phyloP scores from a whole-genome alignment of 257 asterid species.

The Solanum megistacrolobum region DNA sequence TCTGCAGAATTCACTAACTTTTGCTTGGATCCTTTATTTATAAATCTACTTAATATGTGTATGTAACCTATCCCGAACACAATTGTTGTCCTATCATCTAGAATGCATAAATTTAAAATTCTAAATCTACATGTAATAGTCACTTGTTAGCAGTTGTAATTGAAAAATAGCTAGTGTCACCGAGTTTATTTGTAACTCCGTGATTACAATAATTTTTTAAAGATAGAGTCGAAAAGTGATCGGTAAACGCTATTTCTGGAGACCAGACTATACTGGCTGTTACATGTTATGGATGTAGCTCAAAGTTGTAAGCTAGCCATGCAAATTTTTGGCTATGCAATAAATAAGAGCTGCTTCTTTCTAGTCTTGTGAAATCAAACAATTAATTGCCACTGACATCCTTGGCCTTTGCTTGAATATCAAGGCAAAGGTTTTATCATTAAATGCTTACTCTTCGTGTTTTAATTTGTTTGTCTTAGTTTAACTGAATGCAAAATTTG shows the following conservation, averaged over 20 bases:
- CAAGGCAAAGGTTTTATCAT: background rate
- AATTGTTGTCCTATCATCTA: background rate
- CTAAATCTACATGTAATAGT: background rate
- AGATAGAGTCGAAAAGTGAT: background rate
- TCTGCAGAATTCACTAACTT: background rate
- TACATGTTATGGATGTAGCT: background rate
- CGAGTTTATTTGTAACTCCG: background rate
- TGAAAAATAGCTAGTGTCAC: background rate
- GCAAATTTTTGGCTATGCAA: background rate
- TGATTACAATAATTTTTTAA: too few species aligned
- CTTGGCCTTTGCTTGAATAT: background rate
- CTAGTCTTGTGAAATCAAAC: background rate
- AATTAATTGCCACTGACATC: background rate
- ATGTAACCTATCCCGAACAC: background rate
- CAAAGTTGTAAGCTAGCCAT: background rate
- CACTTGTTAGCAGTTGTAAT: background rate
- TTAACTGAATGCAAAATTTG: fast-evolving
- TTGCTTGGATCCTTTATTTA: background rate
- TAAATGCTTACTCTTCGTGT: background rate
- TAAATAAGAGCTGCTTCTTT: background rate
- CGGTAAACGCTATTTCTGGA: background rate
- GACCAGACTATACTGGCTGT: background rate
- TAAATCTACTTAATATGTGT: background rate
- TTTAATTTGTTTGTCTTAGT: background rate
- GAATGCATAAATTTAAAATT: background rate